A percentile compares a stretch with the other conserved stretches of the same genome.
These are phyloP conservation scores for Clarireedia sp. DNA, from an alignment of 2,329 filamentous ascomycete species.

Conservation along the genomic window DNA sequence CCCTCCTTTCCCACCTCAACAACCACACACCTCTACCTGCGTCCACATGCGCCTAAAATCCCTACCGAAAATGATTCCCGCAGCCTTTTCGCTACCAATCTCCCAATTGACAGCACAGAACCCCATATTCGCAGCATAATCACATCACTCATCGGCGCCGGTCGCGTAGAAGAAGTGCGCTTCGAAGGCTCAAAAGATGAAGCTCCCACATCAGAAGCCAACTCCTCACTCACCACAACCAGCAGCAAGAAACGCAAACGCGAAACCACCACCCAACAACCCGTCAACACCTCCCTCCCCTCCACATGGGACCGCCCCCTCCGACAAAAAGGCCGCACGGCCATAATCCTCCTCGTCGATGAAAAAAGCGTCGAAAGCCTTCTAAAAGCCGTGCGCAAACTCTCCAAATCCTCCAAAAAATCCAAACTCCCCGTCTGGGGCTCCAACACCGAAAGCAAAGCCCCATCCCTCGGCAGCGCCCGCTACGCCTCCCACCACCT, in stretches of 20 bases:
- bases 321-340: constrained; percentile 67
- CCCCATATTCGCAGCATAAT: constrained; percentile 71
- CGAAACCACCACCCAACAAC: constrained; percentile 40
- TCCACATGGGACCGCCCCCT: constrained; percentile 65
- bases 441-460: constrained; percentile 47
- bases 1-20: constrained; percentile 53
- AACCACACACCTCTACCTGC: constrained; percentile 80
- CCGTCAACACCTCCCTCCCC: constrained; percentile 59
- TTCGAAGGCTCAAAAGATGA: constrained; percentile 58
- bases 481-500: constrained; percentile 57
- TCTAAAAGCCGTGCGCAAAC: constrained; percentile 64
- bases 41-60: constrained; percentile 72
- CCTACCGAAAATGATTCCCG: constrained; percentile 65
- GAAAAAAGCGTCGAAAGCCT: constrained; percentile 67
- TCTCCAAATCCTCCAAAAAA: constrained; percentile 47
- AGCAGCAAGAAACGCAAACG: constrained; percentile 44
- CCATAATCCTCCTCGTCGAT: constrained; percentile 78
- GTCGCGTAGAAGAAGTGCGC: constrained; percentile 66
- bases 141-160: constrained; percentile 62
- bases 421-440: constrained; percentile 62
- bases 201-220: constrained; percentile 24
- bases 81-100: constrained; percentile 84
- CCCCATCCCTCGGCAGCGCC: constrained; percentile 42
- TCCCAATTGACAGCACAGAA: constrained; percentile 77
- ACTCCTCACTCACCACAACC: not conserved